Percentiles rank a stretch among this genome's conserved stretches.
These are phyloP conservation scores for Pythium vanterpoolii DNA, from an alignment of 352 stramenopile genomes.

Conservation along the genomic window DNA sequence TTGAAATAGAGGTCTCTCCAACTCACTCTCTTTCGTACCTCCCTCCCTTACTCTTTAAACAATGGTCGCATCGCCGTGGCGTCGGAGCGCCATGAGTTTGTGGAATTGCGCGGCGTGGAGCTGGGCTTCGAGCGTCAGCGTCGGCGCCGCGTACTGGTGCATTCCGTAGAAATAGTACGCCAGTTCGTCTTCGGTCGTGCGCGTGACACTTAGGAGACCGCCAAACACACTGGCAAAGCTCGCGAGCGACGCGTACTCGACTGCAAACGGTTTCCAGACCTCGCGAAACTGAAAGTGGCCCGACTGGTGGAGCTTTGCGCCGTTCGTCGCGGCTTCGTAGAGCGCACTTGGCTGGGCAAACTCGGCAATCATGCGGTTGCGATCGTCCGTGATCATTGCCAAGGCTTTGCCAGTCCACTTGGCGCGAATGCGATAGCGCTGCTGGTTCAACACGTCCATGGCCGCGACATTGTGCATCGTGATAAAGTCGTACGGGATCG, in stretches of 20 bases:
- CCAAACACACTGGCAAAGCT: constrained; percentile 43
- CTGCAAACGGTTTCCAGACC: constrained; percentile 30
- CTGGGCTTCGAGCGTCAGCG: constrained; percentile 31
- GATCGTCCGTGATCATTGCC: constrained; percentile 51
- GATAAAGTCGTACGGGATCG: constrained; percentile 50
- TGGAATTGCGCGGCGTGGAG: constrained; percentile 40
- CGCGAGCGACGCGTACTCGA: constrained; percentile 39
- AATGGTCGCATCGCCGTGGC: constrained; percentile 33
- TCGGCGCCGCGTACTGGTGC: constrained; percentile 26
- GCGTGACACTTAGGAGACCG: constrained; percentile 28
- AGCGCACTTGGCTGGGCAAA: constrained; percentile 36
- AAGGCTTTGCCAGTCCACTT: constrained; percentile 49
- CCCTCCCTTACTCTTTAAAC: constrained; percentile 24
- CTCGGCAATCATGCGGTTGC: constrained; percentile 48
- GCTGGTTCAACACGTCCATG: constrained; percentile 50
- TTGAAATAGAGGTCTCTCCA: constrained; percentile 17
- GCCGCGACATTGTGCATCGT: constrained; percentile 45
- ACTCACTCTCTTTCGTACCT: not conserved
- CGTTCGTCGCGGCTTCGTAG: constrained; percentile 35
- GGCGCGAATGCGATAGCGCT: constrained; percentile 37
- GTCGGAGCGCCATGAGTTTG: constrained; percentile 29
- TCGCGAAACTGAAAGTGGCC: constrained; percentile 30
- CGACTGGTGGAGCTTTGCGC: constrained; percentile 38
- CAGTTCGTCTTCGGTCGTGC: constrained; percentile 25
- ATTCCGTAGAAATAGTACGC: constrained; percentile 12